A percentile compares a stretch with the other conserved stretches of the same genome.
phyloP scores from a whole-genome alignment of 176 grass and related monocot genomes.

The Avena eriantha region DNA sequence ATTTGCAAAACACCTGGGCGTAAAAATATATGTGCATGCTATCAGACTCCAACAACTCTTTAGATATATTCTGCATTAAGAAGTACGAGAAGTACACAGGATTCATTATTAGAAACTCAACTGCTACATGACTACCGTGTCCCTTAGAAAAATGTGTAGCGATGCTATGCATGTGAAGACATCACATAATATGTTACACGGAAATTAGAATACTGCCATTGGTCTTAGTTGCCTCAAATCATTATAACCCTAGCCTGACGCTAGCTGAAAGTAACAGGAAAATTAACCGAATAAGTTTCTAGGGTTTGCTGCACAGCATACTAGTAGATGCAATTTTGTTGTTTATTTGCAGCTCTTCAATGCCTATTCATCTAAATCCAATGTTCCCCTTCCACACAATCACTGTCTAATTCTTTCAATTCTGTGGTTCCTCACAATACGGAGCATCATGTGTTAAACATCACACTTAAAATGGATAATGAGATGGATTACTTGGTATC shows the following conservation, averaged over 20 bases:
- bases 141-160: constrained; percentile 14
- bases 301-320: not conserved
- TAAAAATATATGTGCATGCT: constrained; percentile 2
- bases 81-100: not conserved
- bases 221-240: constrained; percentile 25
- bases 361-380: not conserved
- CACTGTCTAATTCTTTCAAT: not conserved
- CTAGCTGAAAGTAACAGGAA: not conserved
- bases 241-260: constrained; percentile 14
- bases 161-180: constrained; percentile 3
- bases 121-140: constrained; percentile 9
- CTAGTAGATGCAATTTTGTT: not conserved
- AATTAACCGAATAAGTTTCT: not conserved
- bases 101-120: constrained; percentile 22
- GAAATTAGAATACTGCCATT: not conserved
- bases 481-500: not conserved
- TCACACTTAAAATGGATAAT: constrained; percentile 5
- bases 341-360: not conserved
- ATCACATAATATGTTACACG: constrained; percentile 3
- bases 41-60: not conserved
- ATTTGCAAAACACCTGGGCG: not conserved
- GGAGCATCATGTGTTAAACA: not conserved
- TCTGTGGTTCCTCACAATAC: not conserved
- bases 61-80: constrained; percentile 30
- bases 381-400: not conserved